Base-by-base conservation (phyloP, 352 stramenopile genomes). In the Phytophthora palmivora region DNA sequence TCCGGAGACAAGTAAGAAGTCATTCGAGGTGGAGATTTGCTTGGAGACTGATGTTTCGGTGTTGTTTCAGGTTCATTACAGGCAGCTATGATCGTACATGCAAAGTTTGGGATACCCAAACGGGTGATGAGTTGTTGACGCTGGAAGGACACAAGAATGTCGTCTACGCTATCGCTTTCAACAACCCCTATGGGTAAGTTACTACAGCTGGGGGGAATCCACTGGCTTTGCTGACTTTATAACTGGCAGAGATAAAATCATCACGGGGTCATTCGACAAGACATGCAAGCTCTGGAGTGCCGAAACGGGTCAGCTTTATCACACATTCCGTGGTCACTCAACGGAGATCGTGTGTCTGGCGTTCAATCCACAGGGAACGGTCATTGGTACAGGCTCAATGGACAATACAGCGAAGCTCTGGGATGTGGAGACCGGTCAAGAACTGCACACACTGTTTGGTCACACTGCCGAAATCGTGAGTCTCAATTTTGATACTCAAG, bases 291-390 rank as follows among this genome's bases (percentile, higher is more conserved):
- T 98, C 22, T 98, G 96, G 95, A 97, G 92, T 61, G 92, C 93
- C 24, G 88, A 97, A 51, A 98, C 90, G 2, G 95, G 94, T 4
- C 84, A 98, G 42, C 74, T 97, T 10, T 96, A 97, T 60, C 94
- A 98, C 85, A 98, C 95, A 8, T 98, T 97, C 60, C 84, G 92
- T 18, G 95, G 96, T 1, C 95, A 98, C 62, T 94, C 89, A 56
- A 98, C 93, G 24, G 95, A 98, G 76, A 98, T 98, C 50, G 95
- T 98, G 32, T 98, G 95, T 71, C 65, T 98, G n/a, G 92, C 87
- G 4, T 98, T 98, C 78, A 96, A 98, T 37, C 92, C 95, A 15
- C 87, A 96, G 45, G 94, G 95, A 30, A 96, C 87, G 0, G 87
- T 96, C 45, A 94, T 98, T 36, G 92, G 91, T 11, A 94, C 85